Evolutionary conservation across 768 basidiomycete genomes (phyloP).

Genomic region (Hygrophoropsis aurantiaca): DNA sequence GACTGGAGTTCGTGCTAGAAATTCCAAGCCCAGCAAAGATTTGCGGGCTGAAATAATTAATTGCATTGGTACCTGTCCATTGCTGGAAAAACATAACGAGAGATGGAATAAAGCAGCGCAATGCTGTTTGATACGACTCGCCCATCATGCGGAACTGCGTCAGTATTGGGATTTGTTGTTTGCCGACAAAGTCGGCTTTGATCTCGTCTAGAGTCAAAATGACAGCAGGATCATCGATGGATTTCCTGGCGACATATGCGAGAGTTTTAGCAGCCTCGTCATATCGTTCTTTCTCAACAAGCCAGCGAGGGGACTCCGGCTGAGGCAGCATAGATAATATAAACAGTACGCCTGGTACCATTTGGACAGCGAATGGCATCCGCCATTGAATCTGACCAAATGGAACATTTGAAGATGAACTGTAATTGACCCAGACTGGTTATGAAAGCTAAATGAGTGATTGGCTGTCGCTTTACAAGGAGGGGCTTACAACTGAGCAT

Average conservation of each 20-base stretch:
- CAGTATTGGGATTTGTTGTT: conserved; percentile 30
- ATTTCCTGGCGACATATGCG: conserved; percentile 33
- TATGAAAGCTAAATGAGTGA: conserved; percentile 2
- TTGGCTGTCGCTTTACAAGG: background rate
- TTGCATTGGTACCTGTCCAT: conserved; percentile 55
- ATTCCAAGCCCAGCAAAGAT: conserved; percentile 52
- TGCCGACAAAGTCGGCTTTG: conserved; percentile 46
- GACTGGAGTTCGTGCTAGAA: conserved; percentile 37
- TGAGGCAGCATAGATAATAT: conserved; percentile 45
- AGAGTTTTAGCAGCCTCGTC: conserved; percentile 40
- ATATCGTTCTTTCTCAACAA: conserved; percentile 46
- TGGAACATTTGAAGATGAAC: conserved; percentile 35
- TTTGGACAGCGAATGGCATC: conserved; percentile 50
- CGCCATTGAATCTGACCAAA: conserved; percentile 50
- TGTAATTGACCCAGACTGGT: conserved; percentile 50
- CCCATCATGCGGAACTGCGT: conserved; percentile 43
- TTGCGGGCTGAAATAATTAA: conserved; percentile 54
- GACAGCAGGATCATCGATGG: conserved; percentile 35
- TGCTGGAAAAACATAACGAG: conserved; percentile 48
- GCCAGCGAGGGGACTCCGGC: conserved; percentile 58
- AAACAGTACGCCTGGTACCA: conserved; percentile 53
- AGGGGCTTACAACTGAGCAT: conserved; percentile 33
- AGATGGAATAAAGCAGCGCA: conserved; percentile 46
- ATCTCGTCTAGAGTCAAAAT: conserved; percentile 44
- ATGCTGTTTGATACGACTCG: conserved; percentile 39